Evolutionary conservation across 2,329 filamentous ascomycete species (phyloP).

Genomic region (Colletotrichum limetticola): DNA sequence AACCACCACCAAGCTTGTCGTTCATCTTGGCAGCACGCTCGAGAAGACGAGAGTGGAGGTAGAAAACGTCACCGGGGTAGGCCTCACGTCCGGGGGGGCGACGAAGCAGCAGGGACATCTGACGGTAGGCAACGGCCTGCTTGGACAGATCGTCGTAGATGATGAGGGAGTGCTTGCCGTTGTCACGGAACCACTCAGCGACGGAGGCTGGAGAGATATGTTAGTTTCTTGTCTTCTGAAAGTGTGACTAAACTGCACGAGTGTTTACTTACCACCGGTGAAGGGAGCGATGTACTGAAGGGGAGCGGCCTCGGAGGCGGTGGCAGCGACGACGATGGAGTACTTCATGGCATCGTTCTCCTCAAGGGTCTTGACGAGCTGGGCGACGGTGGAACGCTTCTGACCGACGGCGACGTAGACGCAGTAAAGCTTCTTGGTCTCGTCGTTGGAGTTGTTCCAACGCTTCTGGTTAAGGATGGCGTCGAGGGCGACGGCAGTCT

Average conservation of each 20-base stretch:
- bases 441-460: constrained; percentile 89
- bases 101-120: constrained; percentile 98
- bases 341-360: constrained; percentile 99
- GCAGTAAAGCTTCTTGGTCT: constrained; percentile 99
- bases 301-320: constrained; percentile 95
- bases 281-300: constrained; percentile 96
- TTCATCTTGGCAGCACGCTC: constrained; percentile 99
- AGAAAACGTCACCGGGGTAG: constrained; percentile 99
- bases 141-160: constrained; percentile 97
- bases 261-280: constrained; percentile 67
- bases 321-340: constrained; percentile 91
- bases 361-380: constrained; percentile 99
- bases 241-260: not conserved
- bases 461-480: constrained; percentile 99
- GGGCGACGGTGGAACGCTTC: constrained; percentile 99
- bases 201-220: constrained; percentile 50
- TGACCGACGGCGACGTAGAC: constrained; percentile 99
- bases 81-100: constrained; percentile 99
- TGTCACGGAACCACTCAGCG: constrained; percentile 83
- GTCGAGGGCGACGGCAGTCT: constrained; percentile 98
- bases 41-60: constrained; percentile 98
- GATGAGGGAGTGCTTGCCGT: constrained; percentile 88
- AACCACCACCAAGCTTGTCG: constrained; percentile 93
- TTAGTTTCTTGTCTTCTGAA: not conserved
- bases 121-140: constrained; percentile 97